phyloP scores from a whole-genome alignment of 371 early-diverging fungal genomes.

The Saksenaea vasiformis region DNA sequence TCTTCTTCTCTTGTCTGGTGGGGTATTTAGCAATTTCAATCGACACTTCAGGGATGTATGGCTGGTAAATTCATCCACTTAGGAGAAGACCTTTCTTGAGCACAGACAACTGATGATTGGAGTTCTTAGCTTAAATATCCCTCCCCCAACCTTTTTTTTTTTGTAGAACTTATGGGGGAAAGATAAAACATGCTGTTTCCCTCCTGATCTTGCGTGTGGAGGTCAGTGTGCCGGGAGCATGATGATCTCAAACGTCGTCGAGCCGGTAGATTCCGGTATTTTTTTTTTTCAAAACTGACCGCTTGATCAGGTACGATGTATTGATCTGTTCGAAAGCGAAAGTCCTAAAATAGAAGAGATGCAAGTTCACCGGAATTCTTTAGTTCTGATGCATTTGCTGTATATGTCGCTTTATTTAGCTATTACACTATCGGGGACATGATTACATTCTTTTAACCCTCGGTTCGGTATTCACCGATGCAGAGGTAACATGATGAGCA shows the following conservation, averaged over 20 bases:
- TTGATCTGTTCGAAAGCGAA: background rate
- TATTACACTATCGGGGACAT: background rate
- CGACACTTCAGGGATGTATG: too few relatives aligned
- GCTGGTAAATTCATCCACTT: too few relatives aligned
- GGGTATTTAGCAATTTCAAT: too few relatives aligned
- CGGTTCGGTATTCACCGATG: background rate
- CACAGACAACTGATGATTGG: background rate
- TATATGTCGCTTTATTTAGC: background rate
- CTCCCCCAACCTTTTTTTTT: background rate
- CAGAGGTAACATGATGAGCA: background rate
- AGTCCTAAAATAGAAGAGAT: background rate
- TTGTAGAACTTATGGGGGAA: background rate
- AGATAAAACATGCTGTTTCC: background rate
- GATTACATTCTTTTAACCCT: background rate
- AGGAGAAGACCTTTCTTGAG: too few relatives aligned
- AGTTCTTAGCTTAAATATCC: background rate
- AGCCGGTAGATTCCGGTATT: background rate
- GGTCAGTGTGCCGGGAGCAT: background rate
- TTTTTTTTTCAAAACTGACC: background rate
- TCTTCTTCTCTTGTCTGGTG: too few relatives aligned
- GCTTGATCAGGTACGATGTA: background rate
- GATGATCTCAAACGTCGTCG: background rate
- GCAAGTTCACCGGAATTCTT: too few relatives aligned
- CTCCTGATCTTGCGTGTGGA: background rate
- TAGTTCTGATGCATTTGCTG: too few relatives aligned